Percentiles rank a stretch among this genome's conserved stretches.
Evolutionary conservation across 2,329 filamentous ascomycete genomes (phyloP).

Genomic region (Penicillium sp.): DNA sequence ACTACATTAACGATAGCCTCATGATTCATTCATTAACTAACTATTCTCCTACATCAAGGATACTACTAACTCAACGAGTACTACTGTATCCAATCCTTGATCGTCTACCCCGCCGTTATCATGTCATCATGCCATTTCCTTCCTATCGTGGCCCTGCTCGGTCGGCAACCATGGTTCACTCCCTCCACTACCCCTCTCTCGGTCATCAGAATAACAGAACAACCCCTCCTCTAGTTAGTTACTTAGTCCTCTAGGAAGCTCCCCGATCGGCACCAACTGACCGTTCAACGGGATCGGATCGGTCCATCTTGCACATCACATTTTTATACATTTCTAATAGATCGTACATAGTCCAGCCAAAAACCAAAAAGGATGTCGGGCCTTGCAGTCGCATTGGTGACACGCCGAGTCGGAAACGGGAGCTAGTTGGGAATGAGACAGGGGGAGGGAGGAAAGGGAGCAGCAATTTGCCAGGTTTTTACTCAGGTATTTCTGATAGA

Average conservation of each 20-base stretch:
- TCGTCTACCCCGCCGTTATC: slow-evolving; percentile 8
- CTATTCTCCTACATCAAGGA: neutral
- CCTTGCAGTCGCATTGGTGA: slow-evolving; percentile 17
- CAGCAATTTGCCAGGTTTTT: slow-evolving; percentile 5
- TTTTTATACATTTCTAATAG: neutral
- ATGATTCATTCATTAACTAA: neutral
- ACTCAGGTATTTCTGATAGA: slow-evolving; percentile 2
- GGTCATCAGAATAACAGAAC: slow-evolving; percentile 1
- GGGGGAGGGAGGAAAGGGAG: slow-evolving; percentile 13
- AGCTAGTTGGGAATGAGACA: slow-evolving; percentile 32
- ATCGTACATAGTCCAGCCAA: neutral
- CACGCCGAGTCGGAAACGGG: slow-evolving; percentile 23
- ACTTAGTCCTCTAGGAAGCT: no score
- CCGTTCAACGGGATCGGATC: neutral
- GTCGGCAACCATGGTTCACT: slow-evolving; percentile 31
- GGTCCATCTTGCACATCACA: neutral
- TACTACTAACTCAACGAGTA: no score
- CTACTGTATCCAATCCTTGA: neutral
- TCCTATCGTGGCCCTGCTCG: slow-evolving; percentile 6
- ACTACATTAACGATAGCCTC: neutral
- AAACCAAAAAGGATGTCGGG: neutral
- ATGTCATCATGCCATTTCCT: slow-evolving; percentile 8
- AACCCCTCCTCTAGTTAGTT: slow-evolving; percentile 22
- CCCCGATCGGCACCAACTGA: slow-evolving; percentile 20
- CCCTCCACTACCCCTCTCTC: slow-evolving; percentile 21